Conservation (phyloP, 2,329 filamentous ascomycete species). For the Trichothecium sympodiale region DNA sequence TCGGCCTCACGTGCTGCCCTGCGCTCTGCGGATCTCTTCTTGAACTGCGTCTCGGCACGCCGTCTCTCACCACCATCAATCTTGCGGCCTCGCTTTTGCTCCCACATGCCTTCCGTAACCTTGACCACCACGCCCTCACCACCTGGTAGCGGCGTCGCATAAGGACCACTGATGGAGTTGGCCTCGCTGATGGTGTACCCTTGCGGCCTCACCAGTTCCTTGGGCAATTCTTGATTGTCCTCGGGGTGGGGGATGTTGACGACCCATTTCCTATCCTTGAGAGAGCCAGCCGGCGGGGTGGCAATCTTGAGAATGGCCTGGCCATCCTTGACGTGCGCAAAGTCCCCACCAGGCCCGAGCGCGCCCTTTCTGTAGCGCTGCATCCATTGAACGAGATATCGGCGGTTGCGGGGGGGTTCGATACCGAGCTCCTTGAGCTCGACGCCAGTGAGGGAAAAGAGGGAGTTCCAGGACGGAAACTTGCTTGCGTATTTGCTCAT, state of each 20-base stretch:
- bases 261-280: constrained; percentile 37
- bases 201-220: constrained; percentile 17
- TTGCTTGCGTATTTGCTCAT: constrained; percentile 75
- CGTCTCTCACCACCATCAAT: constrained; percentile 93
- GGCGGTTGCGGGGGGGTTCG: constrained; percentile 70
- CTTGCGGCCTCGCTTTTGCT: constrained; percentile 76
- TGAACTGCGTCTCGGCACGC: constrained; percentile 74
- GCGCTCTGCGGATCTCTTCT: constrained; percentile 69
- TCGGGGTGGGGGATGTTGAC: constrained; percentile 42
- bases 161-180: constrained; percentile 63
- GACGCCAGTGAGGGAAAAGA: constrained; percentile 69
- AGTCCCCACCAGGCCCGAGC: constrained; percentile 74
- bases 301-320: constrained; percentile 38
- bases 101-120: constrained; percentile 85
- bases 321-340: constrained; percentile 55
- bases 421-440: constrained; percentile 77
- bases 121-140: constrained; percentile 54
- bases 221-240: constrained; percentile 13
- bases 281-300: constrained; percentile 23
- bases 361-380: constrained; percentile 70
- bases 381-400: constrained; percentile 81
- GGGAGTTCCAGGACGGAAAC: constrained; percentile 79
- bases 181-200: constrained; percentile 56
- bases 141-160: constrained; percentile 57
- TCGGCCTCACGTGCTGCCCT: constrained; percentile 50